Evolutionary conservation across 768 basidiomycete species (phyloP), one percentile per base, ranked within the genome.

Genomic region (Mycena venus): DNA sequence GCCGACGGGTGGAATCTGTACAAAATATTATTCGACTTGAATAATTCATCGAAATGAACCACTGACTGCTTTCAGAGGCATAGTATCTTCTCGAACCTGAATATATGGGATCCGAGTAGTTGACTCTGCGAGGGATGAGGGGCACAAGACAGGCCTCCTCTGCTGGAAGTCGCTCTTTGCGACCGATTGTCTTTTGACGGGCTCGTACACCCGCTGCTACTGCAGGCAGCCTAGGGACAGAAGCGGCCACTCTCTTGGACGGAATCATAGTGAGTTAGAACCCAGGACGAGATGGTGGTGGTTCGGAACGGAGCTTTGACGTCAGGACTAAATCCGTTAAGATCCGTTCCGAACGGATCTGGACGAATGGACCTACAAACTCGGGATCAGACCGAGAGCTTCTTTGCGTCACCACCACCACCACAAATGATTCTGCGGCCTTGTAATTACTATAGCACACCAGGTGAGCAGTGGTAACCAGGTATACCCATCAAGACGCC

Each of bases 161-260:
- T 38, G n/a, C 68, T 40, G 47, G 10, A 29, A 23, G 25, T 32
- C 61, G 53, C 27, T 42, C 55, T 17, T 59, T 47, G 9, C 40
- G 74, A 21, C 78, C 80, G 38, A 72, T 76, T 47, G 55, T 44
- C 38, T 29, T 74, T 9, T 64, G 71, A n/a, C 32, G 64, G 31
- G 61, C 59, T 60, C 71, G 53, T 32, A 56, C 25, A 27, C 66
- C 21, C 61, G 72, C 75, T 47, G 21, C 78, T 74, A 42, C 66
- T 49, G 40, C 81, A 65, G 44, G 79, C 64, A 71, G 38, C 38
- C 60, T 82, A 23, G 82, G 81, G 59, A 81, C 79, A 14, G 82
- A 78, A 66, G 80, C 76, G 34, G 78, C 76, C n/a, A 82, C 82
- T 23, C 84, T 84, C 64, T 85, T 84, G n/a, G 84, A 80, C 15